Evolutionary conservation across 116 monocot species (phyloP), one percentile per base, ranked within the genome.

Genomic region (Posidonia oceanica): DNA sequence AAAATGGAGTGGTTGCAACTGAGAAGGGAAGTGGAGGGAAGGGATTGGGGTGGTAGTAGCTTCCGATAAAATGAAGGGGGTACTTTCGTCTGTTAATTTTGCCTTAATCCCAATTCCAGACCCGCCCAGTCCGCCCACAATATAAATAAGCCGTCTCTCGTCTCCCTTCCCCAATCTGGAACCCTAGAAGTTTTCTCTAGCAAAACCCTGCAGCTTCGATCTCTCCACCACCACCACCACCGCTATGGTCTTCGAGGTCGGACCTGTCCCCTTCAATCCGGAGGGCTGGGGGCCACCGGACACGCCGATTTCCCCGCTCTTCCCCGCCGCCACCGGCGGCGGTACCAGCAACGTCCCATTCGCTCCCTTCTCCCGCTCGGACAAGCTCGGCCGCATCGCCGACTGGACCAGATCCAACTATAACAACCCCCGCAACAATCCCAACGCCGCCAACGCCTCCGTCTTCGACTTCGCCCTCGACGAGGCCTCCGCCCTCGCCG

Each of bases 271-370:
- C 48, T 92, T 83, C 83, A 97, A 97, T 68, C 79, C 97, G 37
- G 97, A 97, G 71, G 92, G 97, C 11, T 97, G 97, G 97, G 93
- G 97, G 4, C 97, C 97, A 0, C 97, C 92, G 14, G 89, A 91
- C 4, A 59, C 75, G 13, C 80, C 83, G 2, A 54, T 82, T 8
- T 62, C 66, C 40, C 84, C 88, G 14, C 65, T 81, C 18, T 74
- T 83, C 66, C 74, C 79, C 37, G 59, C 63, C 52, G 39, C 64
- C 52, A 54, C 11, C 38, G 38, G 59, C n/a, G 36, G 64, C 66
- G 23, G 38, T 39, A 73, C 73, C 58, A 52, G 87, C 5, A 75
- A 83, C 80, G 62, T 89, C 69, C 97, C 97, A 57, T 97, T 97
- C 68, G 89, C 92, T 15, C 97, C 97, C 71, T 97, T 97, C 89